These are phyloP conservation scores for Schoenoplectus tabernaemontani DNA, from an alignment of 202 grass and related monocot genomes.

Conservation along the genomic window DNA sequence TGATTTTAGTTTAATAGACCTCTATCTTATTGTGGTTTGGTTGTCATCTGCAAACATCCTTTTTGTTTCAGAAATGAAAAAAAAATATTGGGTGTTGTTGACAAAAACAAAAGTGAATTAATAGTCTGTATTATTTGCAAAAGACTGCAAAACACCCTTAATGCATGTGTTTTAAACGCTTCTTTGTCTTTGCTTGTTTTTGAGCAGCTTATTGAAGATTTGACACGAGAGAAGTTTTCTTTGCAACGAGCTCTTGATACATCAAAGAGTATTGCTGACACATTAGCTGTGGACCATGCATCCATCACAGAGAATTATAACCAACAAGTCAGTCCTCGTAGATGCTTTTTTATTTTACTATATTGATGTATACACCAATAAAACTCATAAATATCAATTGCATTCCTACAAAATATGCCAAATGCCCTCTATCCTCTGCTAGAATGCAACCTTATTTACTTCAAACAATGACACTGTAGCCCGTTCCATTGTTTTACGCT, in stretches of 20 bases:
- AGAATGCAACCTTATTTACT: not conserved
- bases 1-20: not conserved
- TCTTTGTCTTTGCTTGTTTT: slow-evolving; percentile 20
- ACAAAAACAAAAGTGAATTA: not conserved
- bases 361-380: not conserved
- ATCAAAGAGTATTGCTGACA: slow-evolving; percentile 64
- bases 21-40: no score
- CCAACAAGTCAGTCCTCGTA: slow-evolving; percentile 54
- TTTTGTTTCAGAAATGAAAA: no score
- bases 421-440: not conserved
- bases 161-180: slow-evolving; percentile 25
- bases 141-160: not conserved
- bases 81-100: not conserved
- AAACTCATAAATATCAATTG: not conserved
- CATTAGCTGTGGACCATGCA: slow-evolving; percentile 83
- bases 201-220: slow-evolving; percentile 88
- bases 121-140: not conserved
- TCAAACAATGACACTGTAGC: not conserved
- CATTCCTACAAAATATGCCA: not conserved
- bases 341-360: slow-evolving; percentile 17
- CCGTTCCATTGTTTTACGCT: not conserved
- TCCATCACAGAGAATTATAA: slow-evolving; percentile 94
- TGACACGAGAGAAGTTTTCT: slow-evolving; percentile 93
- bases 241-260: slow-evolving; percentile 82
- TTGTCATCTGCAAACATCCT: no score